These are phyloP conservation scores for Angomonas deanei DNA, from an alignment of 208 protist species.

Conservation along the genomic window DNA sequence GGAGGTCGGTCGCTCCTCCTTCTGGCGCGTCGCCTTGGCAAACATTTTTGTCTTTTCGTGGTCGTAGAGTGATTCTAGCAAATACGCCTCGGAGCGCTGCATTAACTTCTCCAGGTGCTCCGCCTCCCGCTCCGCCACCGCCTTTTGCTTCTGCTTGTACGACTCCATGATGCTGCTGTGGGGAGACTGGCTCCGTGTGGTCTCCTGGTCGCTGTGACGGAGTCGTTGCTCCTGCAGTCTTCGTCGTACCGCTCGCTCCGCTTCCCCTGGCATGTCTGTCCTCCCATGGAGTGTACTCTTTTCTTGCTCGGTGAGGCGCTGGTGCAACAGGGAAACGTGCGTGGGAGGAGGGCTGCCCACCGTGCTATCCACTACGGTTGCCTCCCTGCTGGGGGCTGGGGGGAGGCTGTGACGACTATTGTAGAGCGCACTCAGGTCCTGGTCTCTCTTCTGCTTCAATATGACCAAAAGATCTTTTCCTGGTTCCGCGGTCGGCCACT, in stretches of 20 bases:
- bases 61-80: neutral
- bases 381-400: too few relatives aligned
- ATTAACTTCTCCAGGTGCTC: neutral
- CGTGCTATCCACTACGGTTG: too few relatives aligned
- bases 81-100: neutral
- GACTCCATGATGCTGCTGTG: neutral
- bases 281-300: too few relatives aligned
- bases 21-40: neutral
- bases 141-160: slow-evolving; percentile 1
- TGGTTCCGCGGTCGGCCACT: neutral
- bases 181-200: neutral
- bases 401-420: neutral
- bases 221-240: neutral
- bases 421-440: neutral
- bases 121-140: neutral
- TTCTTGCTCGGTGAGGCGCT: too few relatives aligned
- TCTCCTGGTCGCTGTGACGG: neutral
- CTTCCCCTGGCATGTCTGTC: neutral
- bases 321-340: too few relatives aligned
- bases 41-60: neutral
- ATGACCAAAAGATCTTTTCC: neutral
- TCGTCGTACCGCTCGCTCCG: neutral
- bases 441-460: neutral
- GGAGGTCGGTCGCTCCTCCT: neutral
- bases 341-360: too few relatives aligned